Conservation (phyloP, 441 rosid species). For the Macaranga tanarius region DNA sequence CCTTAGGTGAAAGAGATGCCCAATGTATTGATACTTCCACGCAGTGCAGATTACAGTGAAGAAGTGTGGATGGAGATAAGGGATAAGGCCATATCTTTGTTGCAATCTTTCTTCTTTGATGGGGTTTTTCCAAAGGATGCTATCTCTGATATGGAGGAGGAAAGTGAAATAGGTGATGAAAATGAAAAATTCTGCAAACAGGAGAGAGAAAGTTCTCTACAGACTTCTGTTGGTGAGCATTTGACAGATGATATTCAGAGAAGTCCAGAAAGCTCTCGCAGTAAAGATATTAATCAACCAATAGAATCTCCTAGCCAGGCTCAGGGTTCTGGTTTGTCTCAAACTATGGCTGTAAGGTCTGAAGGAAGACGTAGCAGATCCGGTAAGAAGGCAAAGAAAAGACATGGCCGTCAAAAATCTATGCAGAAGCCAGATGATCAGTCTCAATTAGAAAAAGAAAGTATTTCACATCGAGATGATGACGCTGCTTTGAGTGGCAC, state of each 20-base stretch:
- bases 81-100: slow-evolving; percentile 80
- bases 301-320: slow-evolving; percentile 54
- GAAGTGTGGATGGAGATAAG: slow-evolving; percentile 99
- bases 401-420: slow-evolving; percentile 73
- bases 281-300: slow-evolving; percentile 38
- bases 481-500: slow-evolving; percentile 86
- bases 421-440: slow-evolving; percentile 58
- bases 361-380: slow-evolving; percentile 76
- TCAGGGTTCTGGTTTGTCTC: slow-evolving; percentile 54
- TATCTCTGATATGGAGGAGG: slow-evolving; percentile 80
- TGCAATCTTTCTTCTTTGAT: slow-evolving; percentile 79
- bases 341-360: slow-evolving; percentile 39
- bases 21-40: slow-evolving; percentile 93
- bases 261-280: slow-evolving; percentile 52
- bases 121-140: slow-evolving; percentile 70
- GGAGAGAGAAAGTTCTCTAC: slow-evolving; percentile 46
- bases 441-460: slow-evolving; percentile 60
- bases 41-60: slow-evolving; percentile 99
- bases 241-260: slow-evolving; percentile 45
- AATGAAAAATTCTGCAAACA: slow-evolving; percentile 36
- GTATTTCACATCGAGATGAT: slow-evolving; percentile 74
- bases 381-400: slow-evolving; percentile 93
- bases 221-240: slow-evolving; percentile 49
- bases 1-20: slow-evolving; percentile 98
- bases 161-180: slow-evolving; percentile 58